phyloP scores from a whole-genome alignment of 75 land plant species.

The Cryptomeria japonica region DNA sequence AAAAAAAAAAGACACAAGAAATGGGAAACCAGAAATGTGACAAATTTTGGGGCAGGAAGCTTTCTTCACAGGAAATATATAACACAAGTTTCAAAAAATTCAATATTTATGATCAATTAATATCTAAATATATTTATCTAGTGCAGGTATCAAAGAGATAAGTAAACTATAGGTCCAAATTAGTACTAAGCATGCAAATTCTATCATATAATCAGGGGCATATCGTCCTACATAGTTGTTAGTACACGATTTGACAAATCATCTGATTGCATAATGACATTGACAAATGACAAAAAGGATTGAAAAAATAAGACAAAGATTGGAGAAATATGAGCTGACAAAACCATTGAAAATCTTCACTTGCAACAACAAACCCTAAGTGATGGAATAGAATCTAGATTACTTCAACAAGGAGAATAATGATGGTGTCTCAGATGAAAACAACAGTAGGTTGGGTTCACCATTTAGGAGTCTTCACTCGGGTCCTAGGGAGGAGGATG shows the following conservation, averaged over 20 bases:
- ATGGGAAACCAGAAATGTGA: not conserved
- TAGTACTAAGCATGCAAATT: not conserved
- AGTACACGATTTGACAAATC: not conserved
- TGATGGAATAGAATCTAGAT: not conserved
- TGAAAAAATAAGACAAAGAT: not conserved
- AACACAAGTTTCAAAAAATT: not conserved
- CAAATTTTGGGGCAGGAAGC: not conserved
- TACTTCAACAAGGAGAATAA: no score
- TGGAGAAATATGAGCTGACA: not conserved
- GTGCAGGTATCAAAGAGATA: not conserved
- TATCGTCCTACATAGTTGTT: not conserved
- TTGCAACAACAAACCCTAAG: not conserved
- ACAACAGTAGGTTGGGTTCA: no score
- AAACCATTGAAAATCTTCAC: not conserved
- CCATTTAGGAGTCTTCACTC: no score
- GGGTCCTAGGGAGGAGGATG: no score
- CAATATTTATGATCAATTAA: not conserved
- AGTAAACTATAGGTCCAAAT: not conserved
- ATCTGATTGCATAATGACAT: not conserved
- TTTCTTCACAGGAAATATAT: not conserved
- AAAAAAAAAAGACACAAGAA: not conserved
- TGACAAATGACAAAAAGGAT: not conserved
- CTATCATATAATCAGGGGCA: not conserved
- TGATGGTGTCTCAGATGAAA: no score
- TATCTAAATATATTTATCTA: not conserved